A percentile compares a stretch with the other conserved stretches of the same genome.
These are phyloP conservation scores for Antitrichia curtipendula DNA, from an alignment of 225 moss, liverwort and hornwort species.

Conservation along the genomic window DNA sequence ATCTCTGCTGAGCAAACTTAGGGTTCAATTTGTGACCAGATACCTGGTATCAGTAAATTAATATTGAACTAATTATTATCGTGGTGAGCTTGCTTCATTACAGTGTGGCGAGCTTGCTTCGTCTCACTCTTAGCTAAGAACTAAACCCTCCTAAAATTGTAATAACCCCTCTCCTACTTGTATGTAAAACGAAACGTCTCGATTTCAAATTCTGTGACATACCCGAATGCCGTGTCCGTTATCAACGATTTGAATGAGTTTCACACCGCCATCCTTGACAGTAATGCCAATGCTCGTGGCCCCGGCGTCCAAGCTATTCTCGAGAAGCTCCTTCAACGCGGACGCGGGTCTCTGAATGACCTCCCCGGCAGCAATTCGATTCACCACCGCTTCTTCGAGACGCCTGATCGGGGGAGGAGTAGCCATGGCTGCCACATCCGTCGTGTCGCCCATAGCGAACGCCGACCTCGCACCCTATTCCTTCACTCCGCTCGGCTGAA, in stretches of 20 bases:
- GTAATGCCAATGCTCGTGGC: constrained; percentile 63
- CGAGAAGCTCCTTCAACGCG: constrained; percentile 87
- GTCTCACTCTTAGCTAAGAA: background rate
- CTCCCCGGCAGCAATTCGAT: constrained; percentile 93
- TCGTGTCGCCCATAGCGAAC: constrained; percentile 12
- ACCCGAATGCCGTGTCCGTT: constrained; percentile 96
- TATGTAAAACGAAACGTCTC: background rate
- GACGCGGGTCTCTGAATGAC: constrained; percentile 94
- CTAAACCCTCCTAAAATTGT: background rate
- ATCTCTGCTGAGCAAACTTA: background rate
- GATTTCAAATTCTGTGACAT: background rate
- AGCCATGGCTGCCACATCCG: background rate
- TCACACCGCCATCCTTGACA: constrained; percentile 91
- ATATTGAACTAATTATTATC: background rate
- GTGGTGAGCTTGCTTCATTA: too few species aligned
- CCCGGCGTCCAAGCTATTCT: constrained; percentile 91
- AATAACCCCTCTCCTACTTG: background rate
- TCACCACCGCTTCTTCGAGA: constrained; percentile 73
- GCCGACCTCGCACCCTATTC: background rate
- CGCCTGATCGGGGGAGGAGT: constrained; percentile 60
- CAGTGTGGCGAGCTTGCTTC: background rate
- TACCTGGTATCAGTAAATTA: background rate
- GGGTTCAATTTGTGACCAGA: background rate
- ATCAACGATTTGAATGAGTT: constrained; percentile 92
- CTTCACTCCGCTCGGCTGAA: background rate